These are phyloP conservation scores for Gleditsia sinensis DNA, from an alignment of 306 rosid species.

Conservation along the genomic window DNA sequence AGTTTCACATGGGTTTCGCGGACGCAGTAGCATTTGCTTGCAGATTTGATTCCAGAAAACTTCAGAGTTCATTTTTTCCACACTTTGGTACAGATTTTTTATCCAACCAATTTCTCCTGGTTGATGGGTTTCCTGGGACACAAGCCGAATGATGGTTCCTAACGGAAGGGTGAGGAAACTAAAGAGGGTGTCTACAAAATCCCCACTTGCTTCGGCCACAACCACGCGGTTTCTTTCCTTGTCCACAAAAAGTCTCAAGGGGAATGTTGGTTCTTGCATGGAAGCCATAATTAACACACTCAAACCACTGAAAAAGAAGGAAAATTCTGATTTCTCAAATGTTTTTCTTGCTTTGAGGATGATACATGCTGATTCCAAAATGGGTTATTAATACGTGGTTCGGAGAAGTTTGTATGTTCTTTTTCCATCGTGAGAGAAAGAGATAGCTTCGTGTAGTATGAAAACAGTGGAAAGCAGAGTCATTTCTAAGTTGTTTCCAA, in stretches of 20 bases:
- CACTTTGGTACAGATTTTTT: not conserved
- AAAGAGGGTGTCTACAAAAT: not conserved
- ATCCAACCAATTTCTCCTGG: not conserved
- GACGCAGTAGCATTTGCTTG: conserved; percentile 1
- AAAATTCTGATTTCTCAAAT: not conserved
- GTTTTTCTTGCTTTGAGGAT: not conserved
- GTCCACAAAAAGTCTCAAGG: not conserved
- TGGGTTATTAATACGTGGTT: not conserved
- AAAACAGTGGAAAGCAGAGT: not conserved
- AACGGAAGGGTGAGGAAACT: not conserved
- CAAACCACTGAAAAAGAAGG: not conserved
- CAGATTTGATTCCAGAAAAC: not conserved
- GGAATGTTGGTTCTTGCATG: not conserved
- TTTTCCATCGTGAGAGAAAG: not conserved
- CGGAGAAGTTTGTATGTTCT: not conserved
- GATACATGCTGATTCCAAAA: not conserved
- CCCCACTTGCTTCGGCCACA: not conserved
- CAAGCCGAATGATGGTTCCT: not conserved
- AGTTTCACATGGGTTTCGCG: not conserved
- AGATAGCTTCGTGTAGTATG: not conserved
- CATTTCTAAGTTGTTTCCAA: not conserved
- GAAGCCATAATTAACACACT: not conserved
- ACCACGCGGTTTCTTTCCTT: not conserved
- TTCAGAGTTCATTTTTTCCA: not conserved
- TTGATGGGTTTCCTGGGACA: not conserved